Evolutionary conservation across 2,329 filamentous ascomycete genomes (phyloP), one percentile per base, ranked within the genome.

Genomic region (Sporothrix pallida): DNA sequence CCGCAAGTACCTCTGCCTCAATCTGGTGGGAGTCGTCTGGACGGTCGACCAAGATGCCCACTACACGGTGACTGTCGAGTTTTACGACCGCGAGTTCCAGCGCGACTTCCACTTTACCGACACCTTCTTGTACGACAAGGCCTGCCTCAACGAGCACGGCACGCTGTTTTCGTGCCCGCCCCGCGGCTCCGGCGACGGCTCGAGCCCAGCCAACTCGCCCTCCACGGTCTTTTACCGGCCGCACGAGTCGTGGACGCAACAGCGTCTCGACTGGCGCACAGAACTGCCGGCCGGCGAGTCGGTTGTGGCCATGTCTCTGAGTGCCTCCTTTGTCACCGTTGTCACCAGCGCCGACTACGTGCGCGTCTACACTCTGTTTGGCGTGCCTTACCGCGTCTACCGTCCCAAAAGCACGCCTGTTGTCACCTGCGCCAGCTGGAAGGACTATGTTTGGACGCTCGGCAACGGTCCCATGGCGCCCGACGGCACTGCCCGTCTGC

Each of bases 21-120:
- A 98, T 80, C 84, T 99, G 74, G 93, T 95, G 71, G 96, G 97
- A 0, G 96, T 97, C 79, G 93, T 98, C 9, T 99, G 96, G 94
- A 98, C 95, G 0, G 93, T 99, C 20, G 93, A 97, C 78, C 96
- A 99, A 82, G 95, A 98, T 79, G 93, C 92, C 0, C 92, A 95
- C 78, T 90, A 98, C 80, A 99, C 96, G 1, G 91, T 99, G 12
- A 98, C 95, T 0, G 95, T 98, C 1, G 96, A 98, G 79, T 99
- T 99, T 81, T 98, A 98, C 81, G 97, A 99, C 81, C 92, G 94
- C 74, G 94, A 97, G 77, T 91, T 92, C 74, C 92, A 97, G 80
- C 89, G 95, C 67, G 94, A 98, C 81, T 98, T 98, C 79, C 96
- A 98, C 83, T 98, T 99, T 81, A 98, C 95, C 13, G 96, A 99